phyloP scores from a whole-genome alignment of 202 grass and related monocot species.

The Hordeum pubiflorum region DNA sequence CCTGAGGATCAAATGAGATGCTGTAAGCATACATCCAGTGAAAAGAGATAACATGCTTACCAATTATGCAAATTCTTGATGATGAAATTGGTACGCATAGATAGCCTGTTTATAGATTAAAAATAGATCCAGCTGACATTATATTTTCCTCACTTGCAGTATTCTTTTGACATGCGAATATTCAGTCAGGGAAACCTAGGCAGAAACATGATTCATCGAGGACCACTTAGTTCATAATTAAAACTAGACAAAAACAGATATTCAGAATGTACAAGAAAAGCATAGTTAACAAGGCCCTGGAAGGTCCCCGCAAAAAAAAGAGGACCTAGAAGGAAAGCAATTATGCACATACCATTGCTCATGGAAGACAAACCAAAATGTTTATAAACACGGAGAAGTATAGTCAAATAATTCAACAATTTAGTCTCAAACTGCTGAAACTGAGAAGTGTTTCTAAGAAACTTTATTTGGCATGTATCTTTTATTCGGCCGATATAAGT shows the following conservation, averaged over 20 bases:
- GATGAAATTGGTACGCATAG: background rate
- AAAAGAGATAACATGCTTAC: slow-evolving; percentile 21
- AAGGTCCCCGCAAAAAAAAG: background rate
- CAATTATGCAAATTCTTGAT: background rate
- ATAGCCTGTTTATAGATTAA: slow-evolving; percentile 11
- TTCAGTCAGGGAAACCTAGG: background rate
- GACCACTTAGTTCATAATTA: background rate
- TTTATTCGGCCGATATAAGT: slow-evolving; percentile 1
- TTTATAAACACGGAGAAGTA: background rate
- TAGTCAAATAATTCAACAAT: slow-evolving; percentile 15
- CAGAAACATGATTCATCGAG: slow-evolving; percentile 22
- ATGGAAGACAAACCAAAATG: slow-evolving; percentile 13
- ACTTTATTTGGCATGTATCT: background rate
- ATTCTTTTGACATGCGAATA: slow-evolving; percentile 1
- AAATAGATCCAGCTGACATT: background rate
- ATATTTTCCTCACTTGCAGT: background rate
- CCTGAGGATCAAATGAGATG: slow-evolving; percentile 1
- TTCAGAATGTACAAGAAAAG: background rate
- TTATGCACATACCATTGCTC: background rate
- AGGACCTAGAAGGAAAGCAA: background rate
- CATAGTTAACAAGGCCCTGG: background rate
- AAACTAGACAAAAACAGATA: background rate
- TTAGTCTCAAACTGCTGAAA: slow-evolving; percentile 10
- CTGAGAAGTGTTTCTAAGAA: slow-evolving; percentile 4
- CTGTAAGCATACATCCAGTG: background rate